Evolutionary conservation across 495 filamentous ascomycete species (phyloP), one percentile per base, ranked within the genome.

Genomic region (Penicillium cinerascens): DNA sequence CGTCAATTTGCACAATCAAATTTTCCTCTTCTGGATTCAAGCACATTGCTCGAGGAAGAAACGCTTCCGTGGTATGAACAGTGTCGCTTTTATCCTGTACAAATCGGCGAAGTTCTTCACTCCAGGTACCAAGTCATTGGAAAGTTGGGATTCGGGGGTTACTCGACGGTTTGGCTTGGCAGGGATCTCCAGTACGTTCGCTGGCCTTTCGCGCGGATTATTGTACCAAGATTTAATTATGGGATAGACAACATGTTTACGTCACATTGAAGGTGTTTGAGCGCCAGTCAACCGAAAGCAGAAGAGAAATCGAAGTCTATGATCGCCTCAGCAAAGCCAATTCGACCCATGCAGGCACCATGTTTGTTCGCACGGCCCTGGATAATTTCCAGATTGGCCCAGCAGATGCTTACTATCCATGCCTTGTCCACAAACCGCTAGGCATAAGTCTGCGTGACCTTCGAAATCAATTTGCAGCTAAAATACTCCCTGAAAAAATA

Each of bases 101-200:
- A 63, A 25, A 76, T 81, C 22, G 78, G 75, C 35, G 73, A 82
- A 25, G 60, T 79, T n/a, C 65, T 78, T 54, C 50, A 60, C 20
- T 71, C 69, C 25, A 70, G 66, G 37, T 84, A 81, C 51, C 69
- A 80, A 56, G 69, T 81, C 40, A 47, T 82, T 29, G 71, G 71
- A 21, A 84, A 84, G 57, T 69, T 81, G 23, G 78, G 81, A 11
- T 81, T 70, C 53, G 78, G 79, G 17, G 63, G 69, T 3, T 59
- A 61, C 44, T 82, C 75, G 3, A 82, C 78, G 10, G 76, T 75
- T 6, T 82, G 77, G 78, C 69, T 82, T n/a, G 73, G 71, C 44
- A 66, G 70, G 25, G 75, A 80, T 57, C 56, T 80, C 45, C 52
- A 60, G 70, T 70, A 58, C 56, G 71, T 64, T 13, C 38, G 37